Percentiles rank a stretch among this genome's conserved stretches.
Conservation (phyloP, 116 monocot genomes). For the Posidonia oceanica region DNA sequence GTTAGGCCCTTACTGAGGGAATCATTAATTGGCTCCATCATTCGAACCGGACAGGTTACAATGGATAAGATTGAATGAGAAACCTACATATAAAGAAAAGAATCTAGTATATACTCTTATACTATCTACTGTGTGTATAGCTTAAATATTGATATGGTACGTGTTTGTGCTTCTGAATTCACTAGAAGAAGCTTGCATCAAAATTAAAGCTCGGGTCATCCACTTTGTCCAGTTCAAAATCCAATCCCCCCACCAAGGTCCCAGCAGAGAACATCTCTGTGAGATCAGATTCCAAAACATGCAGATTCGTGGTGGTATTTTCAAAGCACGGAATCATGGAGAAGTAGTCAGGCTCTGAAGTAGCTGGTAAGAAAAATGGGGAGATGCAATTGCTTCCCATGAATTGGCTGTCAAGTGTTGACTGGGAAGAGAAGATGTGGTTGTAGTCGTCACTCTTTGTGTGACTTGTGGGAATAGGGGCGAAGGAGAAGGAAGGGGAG, state of each 20-base stretch:
- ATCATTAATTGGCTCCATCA: too few species aligned
- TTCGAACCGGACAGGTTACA: too few species aligned
- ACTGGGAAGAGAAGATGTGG: conserved; percentile 8
- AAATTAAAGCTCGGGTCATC: not conserved
- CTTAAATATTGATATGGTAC: too few species aligned
- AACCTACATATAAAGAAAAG: too few species aligned
- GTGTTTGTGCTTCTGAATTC: too few species aligned
- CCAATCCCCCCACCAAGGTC: not conserved
- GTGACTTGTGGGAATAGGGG: conserved; percentile 1
- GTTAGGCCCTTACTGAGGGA: too few species aligned
- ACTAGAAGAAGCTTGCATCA: not conserved
- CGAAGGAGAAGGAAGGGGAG: conserved; percentile 38
- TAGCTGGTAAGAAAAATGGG: conserved; percentile 24
- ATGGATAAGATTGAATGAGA: too few species aligned
- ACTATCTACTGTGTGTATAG: too few species aligned
- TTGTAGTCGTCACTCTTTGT: conserved; percentile 4
- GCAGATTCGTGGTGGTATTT: not conserved
- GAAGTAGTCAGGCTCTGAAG: conserved; percentile 21
- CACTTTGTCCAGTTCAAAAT: not conserved
- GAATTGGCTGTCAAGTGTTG: conserved; percentile 7
- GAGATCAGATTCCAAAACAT: conserved; percentile 7
- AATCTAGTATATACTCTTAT: too few species aligned
- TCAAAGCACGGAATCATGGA: conserved; percentile 4
- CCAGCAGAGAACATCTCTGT: conserved; percentile 10
- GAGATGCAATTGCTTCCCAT: conserved; percentile 6